phyloP scores from a whole-genome alignment of 371 early-diverging fungal species.

The Mortierella sp. region DNA sequence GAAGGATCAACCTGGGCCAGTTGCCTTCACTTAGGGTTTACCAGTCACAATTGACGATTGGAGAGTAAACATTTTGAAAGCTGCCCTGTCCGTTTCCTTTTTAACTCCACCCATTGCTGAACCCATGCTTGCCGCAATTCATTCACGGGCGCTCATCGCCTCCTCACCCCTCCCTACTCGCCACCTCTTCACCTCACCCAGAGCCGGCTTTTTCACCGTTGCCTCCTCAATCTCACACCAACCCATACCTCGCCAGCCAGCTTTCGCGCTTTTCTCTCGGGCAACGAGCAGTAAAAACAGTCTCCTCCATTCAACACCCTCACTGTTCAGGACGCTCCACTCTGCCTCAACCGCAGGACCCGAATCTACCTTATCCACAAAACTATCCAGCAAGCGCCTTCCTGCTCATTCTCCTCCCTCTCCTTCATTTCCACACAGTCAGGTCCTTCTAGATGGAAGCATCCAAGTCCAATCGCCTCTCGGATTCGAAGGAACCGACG shows the following conservation, averaged over 20 bases:
- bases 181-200: slow-evolving; percentile 8
- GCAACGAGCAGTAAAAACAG: not conserved
- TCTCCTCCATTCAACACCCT: not conserved
- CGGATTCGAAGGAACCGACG: not conserved
- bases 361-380: not conserved
- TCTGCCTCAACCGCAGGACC: not conserved
- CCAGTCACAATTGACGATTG: not conserved
- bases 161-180: slow-evolving; percentile 2
- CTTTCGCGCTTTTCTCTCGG: not conserved
- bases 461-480: slow-evolving; percentile 15
- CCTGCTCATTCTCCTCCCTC: not conserved
- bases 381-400: not conserved
- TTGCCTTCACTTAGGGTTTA: not conserved
- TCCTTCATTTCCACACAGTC: slow-evolving; percentile 21
- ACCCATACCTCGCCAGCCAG: not conserved
- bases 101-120: not conserved
- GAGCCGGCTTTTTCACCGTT: not conserved
- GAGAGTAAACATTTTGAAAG: not conserved
- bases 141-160: slow-evolving; percentile 17
- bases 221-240: not conserved
- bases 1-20: not conserved
- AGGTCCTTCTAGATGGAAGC: slow-evolving; percentile 22
- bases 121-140: slow-evolving; percentile 18
- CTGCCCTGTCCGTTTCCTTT: not conserved
- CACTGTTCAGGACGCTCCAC: not conserved